phyloP scores from a whole-genome alignment of 2,329 filamentous ascomycete species.

The Sarocladium oryzae region DNA sequence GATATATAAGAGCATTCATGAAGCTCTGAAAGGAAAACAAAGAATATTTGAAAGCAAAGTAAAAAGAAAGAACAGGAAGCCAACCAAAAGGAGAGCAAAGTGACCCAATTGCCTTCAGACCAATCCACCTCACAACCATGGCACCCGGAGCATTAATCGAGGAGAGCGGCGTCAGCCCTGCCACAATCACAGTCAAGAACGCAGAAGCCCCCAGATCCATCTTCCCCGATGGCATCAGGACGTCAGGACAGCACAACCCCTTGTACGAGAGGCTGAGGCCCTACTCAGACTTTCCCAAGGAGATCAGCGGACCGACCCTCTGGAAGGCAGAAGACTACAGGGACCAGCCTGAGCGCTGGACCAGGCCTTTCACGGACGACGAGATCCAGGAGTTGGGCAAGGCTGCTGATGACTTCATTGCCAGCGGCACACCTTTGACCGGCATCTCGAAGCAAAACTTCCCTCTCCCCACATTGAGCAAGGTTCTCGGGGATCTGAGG shows the following conservation, averaged over 20 bases:
- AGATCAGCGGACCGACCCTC: constrained; percentile 65
- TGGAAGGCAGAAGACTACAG: constrained; percentile 64
- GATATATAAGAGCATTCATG: too few species aligned
- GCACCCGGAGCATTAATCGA: constrained; percentile 6
- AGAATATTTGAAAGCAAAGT: too few species aligned
- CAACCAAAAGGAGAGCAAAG: too few species aligned
- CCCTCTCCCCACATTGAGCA: constrained; percentile 33
- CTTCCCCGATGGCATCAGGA: constrained; percentile 43
- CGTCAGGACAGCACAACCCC: constrained; percentile 65
- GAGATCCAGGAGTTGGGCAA: constrained; percentile 61
- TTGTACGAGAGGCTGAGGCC: constrained; percentile 57
- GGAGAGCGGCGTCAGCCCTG: not conserved
- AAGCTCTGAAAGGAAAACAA: too few species aligned
- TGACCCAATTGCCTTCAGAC: too few species aligned
- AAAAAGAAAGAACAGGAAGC: too few species aligned
- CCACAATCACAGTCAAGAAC: not conserved
- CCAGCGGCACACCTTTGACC: constrained; percentile 57
- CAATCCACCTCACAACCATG: not conserved
- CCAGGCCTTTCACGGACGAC: constrained; percentile 58
- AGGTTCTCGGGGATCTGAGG: constrained; percentile 28
- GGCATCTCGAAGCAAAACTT: constrained; percentile 50
- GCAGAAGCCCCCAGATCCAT: constrained; percentile 14
- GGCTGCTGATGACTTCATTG: constrained; percentile 64
- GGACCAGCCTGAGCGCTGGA: constrained; percentile 61
- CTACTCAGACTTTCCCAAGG: constrained; percentile 63